Evolutionary conservation across 2,329 filamentous ascomycete species (phyloP), one percentile per base, ranked within the genome.

Genomic region (Colletotrichum echinochloae): DNA sequence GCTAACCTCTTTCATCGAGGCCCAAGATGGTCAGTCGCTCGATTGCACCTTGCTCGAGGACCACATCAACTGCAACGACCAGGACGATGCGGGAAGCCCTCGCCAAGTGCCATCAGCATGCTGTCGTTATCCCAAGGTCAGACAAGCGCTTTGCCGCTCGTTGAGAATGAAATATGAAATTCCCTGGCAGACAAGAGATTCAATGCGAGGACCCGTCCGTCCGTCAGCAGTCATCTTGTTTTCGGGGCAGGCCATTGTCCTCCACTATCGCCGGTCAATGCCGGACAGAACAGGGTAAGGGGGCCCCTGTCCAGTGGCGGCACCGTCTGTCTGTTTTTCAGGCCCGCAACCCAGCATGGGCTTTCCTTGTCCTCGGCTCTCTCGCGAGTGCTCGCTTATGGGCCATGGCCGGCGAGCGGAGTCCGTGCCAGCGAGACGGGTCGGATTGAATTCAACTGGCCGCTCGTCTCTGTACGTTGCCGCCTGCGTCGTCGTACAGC

Each of bases 401-500:
- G 56, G 66, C 56, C 26, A 39, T 39, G n/a, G 56, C 70, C 56
- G 61, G 66, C 56, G 52, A 51, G 39, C 39, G 33, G 37, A 33
- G 41, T 61, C 56, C 20, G 26, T 56, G 60, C 49, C 60, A 70
- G 66, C 41, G 49, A 65, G 49, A 60, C 56, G 60, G 70, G 39
- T 61, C 60, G 60, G 60, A 48, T 65, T 46, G 37, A 33, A 65
- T 61, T 49, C 66, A 48, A 72, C 70, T 65, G 65, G 65, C 41
- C 33, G 41, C 16, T 30, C 23, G 6, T 20, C 48, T 55, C 60
- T 70, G 70, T 60, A 72, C 48, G 60, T 62, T 66, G 70, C 70
- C 66, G 66, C 41, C 66, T 46, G 66, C 56, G 39, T 65, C 41
- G 70, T 70, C 56, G 70, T 12, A 72, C 70, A 30, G 12, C 66